Conservation (phyloP, 2,329 filamentous ascomycete genomes). For the Alternaria sp. region DNA sequence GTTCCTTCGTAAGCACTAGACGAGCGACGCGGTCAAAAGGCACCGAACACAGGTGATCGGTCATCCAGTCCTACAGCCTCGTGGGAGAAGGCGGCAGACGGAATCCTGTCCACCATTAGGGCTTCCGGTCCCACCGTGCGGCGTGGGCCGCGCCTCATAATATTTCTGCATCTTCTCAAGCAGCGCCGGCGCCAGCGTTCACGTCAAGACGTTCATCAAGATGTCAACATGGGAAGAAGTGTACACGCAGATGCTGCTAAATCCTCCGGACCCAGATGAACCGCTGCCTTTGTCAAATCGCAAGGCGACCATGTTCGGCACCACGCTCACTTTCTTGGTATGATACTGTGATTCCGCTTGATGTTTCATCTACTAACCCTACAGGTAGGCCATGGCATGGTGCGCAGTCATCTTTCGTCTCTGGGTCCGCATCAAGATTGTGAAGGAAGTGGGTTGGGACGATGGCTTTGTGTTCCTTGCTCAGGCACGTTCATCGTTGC, state of each 20-base stretch:
- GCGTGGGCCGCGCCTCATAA: slow-evolving; percentile 6
- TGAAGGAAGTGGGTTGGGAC: slow-evolving; percentile 50
- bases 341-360: not conserved
- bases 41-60: too few species aligned
- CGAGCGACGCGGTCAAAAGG: too few species aligned
- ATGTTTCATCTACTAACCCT: slow-evolving; percentile 18
- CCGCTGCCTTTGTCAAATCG: slow-evolving; percentile 40
- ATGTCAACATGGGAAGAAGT: slow-evolving; percentile 33
- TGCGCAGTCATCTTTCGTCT: slow-evolving; percentile 41
- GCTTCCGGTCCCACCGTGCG: slow-evolving; percentile 7
- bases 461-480: slow-evolving; percentile 46
- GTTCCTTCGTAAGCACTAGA: too few species aligned
- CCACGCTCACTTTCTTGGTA: slow-evolving; percentile 42
- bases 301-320: slow-evolving; percentile 37
- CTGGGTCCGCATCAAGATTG: slow-evolving; percentile 38
- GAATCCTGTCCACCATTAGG: slow-evolving; percentile 16
- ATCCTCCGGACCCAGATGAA: slow-evolving; percentile 41
- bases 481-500: slow-evolving; percentile 29
- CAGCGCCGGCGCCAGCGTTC: slow-evolving; percentile 14
- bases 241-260: slow-evolving; percentile 28
- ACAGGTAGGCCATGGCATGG: slow-evolving; percentile 37
- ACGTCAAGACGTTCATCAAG: slow-evolving; percentile 10
- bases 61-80: not conserved
- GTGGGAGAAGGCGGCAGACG: slow-evolving; percentile 5
- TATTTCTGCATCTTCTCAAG: slow-evolving; percentile 6